Base-by-base conservation (phyloP, 2,329 filamentous ascomycete genomes). In the Penicillium vulpinum region DNA sequence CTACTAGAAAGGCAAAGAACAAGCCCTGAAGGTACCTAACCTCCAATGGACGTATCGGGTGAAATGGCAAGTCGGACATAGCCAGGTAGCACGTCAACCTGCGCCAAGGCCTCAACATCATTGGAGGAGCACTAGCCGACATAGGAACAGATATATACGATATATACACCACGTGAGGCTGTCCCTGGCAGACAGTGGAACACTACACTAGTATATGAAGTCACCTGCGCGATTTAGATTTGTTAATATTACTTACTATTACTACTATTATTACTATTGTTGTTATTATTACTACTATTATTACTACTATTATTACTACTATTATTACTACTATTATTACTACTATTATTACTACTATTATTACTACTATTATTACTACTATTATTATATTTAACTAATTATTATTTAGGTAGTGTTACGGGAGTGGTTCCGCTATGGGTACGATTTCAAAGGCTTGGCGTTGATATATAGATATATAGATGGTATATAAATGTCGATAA, bases 161-260 rank as follows among this genome's bases (percentile, higher is more conserved):
- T 39, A 29, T 28, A 43, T 36, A 44, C 10, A 52, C 47, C 53
- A 56, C 53, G 53, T 56, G 53, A 56, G 53, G 7, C 53, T 56
- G 33, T 50, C 40, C 40, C 53, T 56, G 53, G 21, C 39, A 44
- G 39, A 45, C 35, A 38, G 53, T 48, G 26, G 43, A 35, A 28
- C 10, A 11, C n/a, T n/a, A n/a, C n/a, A n/a, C n/a, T n/a, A n/a
- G n/a, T n/a, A n/a, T 28, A 15, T 41, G 13, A 53, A 48, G 43
- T 56, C 54, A 52, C 47, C 48, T 56, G 54, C 48, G 54, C 43
- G 28, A 57, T 46, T 57, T 53, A 44, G 26, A n/a, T n/a, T n/a
- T n/a, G n/a, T n/a, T n/a, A n/a, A n/a, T n/a, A n/a, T n/a, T n/a
- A n/a, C n/a, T n/a, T 35, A 22, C n/a, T 22, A 5, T 24, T 28